Evolutionary conservation across 768 basidiomycete genomes (phyloP), one percentile per base, ranked within the genome.

Genomic region (Tricholomella constricta): DNA sequence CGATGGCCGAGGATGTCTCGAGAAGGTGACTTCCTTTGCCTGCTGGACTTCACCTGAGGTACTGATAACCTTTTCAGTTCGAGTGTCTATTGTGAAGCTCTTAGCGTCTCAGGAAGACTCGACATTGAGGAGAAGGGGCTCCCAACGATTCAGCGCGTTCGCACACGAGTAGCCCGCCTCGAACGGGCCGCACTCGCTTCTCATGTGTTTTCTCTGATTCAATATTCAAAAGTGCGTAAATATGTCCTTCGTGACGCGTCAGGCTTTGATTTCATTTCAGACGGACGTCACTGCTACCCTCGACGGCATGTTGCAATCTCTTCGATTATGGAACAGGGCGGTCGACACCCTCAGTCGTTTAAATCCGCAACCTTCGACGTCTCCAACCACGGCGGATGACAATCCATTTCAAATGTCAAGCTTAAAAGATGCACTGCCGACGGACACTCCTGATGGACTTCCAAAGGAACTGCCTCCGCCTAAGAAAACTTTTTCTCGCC

Each of bases 261-360:
- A 26, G 48, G 47, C 19, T 14, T 54, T 14, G 53, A 44, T 46
- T 38, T 25, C 48, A 29, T 14, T 35, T 17, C 42, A 94, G 89
- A 82, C 86, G 40, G 83, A 93, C 42, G 70, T 81, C 0, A 71
- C 79, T 0, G 70, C 75, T 4, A 79, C 85, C 2, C 62, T 92
- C 14, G 74, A 79, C 40, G 78, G 78, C 17, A 71, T 87, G 56
- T 71, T 89, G 11, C 88, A 89, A 57, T 82, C 88, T 0, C 75
- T 93, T 45, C 83, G 91, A 15, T 70, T 94, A 2, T 92, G 87
- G 84, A 90, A 89, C 64, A 83, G 89, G 23, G 91, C 92, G 3
- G 69, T 84, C 12, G 91, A 91, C 19, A 79, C 80, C 0, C 65
- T 92, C 0, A 68, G 80, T 6, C 84, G 89, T 26, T 73, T 91